Evolutionary conservation across 805 yeast species (phyloP), one percentile per base, ranked within the genome.

Genomic region (Sugiyamaella marilandica): DNA sequence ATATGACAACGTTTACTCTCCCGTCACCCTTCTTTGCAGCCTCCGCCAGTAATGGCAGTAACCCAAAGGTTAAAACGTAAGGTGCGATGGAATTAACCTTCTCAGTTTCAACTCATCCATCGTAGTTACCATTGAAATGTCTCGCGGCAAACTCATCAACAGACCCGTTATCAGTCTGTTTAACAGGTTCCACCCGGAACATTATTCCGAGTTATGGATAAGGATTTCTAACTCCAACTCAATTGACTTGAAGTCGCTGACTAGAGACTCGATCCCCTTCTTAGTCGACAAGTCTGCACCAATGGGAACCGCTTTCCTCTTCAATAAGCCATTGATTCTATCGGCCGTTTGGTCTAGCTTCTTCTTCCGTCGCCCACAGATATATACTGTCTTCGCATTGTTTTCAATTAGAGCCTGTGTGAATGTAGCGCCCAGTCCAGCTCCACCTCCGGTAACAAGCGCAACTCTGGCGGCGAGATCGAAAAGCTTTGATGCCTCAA

Each of bases 391-490:
- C 53, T 80, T 79, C 4, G 88, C 88, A 48, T 89, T 90, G 1
- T 87, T 86, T 65, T 83, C 86, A 36, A 85, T 82, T 58, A 76
- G 82, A 1, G 84, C 85, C 62, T 79, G 81, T 46, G 88, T 87
- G 37, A 83, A 82, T 7, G 84, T 85, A 56, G 69, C 78, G 3
- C 90, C 90, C 53, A 85, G 82, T 31, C 91, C 92, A 43, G 84
- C 76, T n/a, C 88, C 82, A 13, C 85, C 86, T 47, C 92, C 92
- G 11, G 91, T 85, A 50, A 85, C 79, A 7, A 83, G 80, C 16
- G 87, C 87, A 16, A 81, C 81, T 64, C 83, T 82, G 4, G 87
- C 90, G 66, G 79, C 80, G 55, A 85, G 73, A 2, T 84, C 80
- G 63, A 85, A 84, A 55, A 83, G 68, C 49, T 80, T 52, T 2